These are phyloP conservation scores for Ambrosia trifida DNA, from an alignment of 129 eudicot genomes.

Conservation along the genomic window DNA sequence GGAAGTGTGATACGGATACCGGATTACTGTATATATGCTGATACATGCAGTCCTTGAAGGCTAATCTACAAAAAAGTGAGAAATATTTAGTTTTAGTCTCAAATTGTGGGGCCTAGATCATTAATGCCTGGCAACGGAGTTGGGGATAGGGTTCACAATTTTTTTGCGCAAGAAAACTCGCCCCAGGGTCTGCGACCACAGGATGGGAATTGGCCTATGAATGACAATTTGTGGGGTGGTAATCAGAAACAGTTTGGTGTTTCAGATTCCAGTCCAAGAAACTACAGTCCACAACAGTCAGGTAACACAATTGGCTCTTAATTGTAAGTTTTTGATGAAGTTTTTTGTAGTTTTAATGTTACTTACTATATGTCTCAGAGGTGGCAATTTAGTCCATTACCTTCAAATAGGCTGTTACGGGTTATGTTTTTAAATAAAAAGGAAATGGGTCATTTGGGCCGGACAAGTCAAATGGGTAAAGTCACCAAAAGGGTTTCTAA, in stretches of 20 bases:
- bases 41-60: slow-evolving; percentile 13
- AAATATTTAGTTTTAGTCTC: slow-evolving; percentile 25
- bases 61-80: slow-evolving; percentile 8
- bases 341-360: neutral
- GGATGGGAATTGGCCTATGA: slow-evolving; percentile 71
- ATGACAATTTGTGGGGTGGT: slow-evolving; percentile 66
- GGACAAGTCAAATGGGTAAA: neutral
- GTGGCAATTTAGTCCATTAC: neutral
- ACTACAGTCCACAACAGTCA: slow-evolving; percentile 55
- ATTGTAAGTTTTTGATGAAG: slow-evolving; percentile 2
- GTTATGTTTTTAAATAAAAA: neutral
- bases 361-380: neutral
- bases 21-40: slow-evolving; percentile 12
- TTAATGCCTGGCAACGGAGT: slow-evolving; percentile 98
- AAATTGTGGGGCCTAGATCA: slow-evolving; percentile 34
- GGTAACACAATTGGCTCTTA: slow-evolving; percentile 42
- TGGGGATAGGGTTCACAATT: slow-evolving; percentile 97
- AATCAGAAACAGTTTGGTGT: slow-evolving; percentile 56
- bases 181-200: slow-evolving; percentile 64
- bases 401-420: neutral
- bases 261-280: slow-evolving; percentile 48
- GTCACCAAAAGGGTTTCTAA: neutral
- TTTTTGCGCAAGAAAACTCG: slow-evolving; percentile 77
- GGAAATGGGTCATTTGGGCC: neutral
- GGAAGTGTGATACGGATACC: slow-evolving; percentile 32